Evolutionary conservation across 352 stramenopile species (phyloP), one percentile per base, ranked within the genome.

Genomic region (Phytophthora foliorum): DNA sequence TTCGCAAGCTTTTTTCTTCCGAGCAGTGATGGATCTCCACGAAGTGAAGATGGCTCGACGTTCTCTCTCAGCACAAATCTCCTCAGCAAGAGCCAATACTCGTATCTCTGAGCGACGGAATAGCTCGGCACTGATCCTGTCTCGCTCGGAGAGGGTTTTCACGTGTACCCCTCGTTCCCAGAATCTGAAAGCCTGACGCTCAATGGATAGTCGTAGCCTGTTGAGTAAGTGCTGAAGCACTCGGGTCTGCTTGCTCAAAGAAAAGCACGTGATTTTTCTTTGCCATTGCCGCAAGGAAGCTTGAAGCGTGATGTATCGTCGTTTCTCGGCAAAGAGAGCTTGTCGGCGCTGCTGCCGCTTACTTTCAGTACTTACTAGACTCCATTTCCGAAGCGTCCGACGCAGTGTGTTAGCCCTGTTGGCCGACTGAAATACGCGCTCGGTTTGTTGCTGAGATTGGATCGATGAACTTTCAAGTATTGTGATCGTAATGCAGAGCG

Each of bases 81-180:
- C 50, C 9, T 65, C 44, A 24, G 50, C 27, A 29, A 75, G 41
- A 22, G 17, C 56, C 44, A 72, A 38, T 3, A 68, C 62, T 8
- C 67, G 67, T 21, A 25, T 45, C 41, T 75, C 62, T 2, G 62
- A 75, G 22, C 67, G 67, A 60, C 36, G 39, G 22, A 75, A 63
- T 11, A 75, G 51, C 36, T 72, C 61, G 32, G 67, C 62, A 29
- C 67, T 75, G 25, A 75, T 62, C 24, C 57, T 52, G 31, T 77
- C 58, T 41, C 57, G 42, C 6, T 58, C 45, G 6, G 29, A 39
- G 17, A 77, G 53, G 1, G 45, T 69, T 51, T 70, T 42, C 8
- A 22, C 16, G 11, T 70, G 63, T 36, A 36, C n/a, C 38, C 17
- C 29, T 29, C 69, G 59, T 44, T 64, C 49, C 65, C 70, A 78